Evolutionary conservation across 768 basidiomycete genomes (phyloP), one percentile per base, ranked within the genome.

Genomic region (Lactifluus subvellereus): DNA sequence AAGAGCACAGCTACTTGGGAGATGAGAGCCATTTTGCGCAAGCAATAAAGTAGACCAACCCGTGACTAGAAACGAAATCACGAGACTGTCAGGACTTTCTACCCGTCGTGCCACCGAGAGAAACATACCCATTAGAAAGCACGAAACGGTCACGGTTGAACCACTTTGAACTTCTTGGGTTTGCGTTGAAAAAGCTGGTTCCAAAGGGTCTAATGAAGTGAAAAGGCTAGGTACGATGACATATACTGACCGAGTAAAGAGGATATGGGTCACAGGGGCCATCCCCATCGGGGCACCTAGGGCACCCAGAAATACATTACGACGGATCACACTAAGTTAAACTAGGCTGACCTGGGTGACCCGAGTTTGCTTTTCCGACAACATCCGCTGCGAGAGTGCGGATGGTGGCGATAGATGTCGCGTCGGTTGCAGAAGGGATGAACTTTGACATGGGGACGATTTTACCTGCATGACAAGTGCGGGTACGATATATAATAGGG

Each of bases 121-220:
- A 22, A 10, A 76, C 88, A 68, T 75, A 94, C 85, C 94, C 94
- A 72, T 96, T 96, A 67, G 94, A 97, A 68, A 97, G 86, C 64
- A 98, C 94, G 70, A 96, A 98, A 76, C 94, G 88, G 80, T 97
- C 94, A 65, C 95, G 88, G 78, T 95, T 96, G 78, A 88, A 89
- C 94, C 93, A 96, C 75, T 91, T 87, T 47, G 94, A 85, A 78
- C 82, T 88, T 74, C 86, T 86, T 54, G 94, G 90, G 77, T 94
- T 95, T 70, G 87, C 86, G 67, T 89, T 89, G 78, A 97, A 74
- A 82, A 94, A 91, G 20, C 90, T 91, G 56, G 6, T 56, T 30
- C 10, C 33, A 33, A n/a, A 45, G 7, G 1, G 43, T 59, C 11
- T 6, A n/a, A 52, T 57, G 59, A 67, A 64, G n/a, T 16, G 49